A percentile compares a stretch with the other conserved stretches of the same genome.
Conservation (phyloP, 805 yeast species). For the Wickerhamiella australiensis region DNA sequence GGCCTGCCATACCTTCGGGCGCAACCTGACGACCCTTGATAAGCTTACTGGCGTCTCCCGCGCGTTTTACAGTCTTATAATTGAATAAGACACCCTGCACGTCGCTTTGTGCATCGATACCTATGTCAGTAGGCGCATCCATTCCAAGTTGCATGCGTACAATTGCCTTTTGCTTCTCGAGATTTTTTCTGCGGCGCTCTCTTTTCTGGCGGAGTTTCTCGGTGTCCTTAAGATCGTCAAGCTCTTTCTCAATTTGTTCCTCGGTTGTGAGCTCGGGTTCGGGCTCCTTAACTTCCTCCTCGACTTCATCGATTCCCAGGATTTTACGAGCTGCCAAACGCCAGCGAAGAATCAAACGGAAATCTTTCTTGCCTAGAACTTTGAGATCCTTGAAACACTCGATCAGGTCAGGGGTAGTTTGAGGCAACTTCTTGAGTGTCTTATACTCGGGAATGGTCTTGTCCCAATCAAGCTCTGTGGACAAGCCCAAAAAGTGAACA, state of each 20-base stretch:
- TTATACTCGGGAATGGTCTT: conserved; percentile 60
- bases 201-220: conserved; percentile 60
- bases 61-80: conserved; percentile 71
- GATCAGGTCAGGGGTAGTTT: conserved; percentile 64
- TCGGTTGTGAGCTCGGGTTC: conserved; percentile 68
- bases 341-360: conserved; percentile 74
- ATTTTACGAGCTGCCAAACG: conserved; percentile 73
- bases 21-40: conserved; percentile 56
- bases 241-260: conserved; percentile 76
- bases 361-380: conserved; percentile 89
- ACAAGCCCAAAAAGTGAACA: conserved; percentile 64
- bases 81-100: conserved; percentile 70
- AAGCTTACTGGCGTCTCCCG: conserved; percentile 58
- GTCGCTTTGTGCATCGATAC: conserved; percentile 72
- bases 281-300: conserved; percentile 34
- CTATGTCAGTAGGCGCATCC: conserved; percentile 85
- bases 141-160: conserved; percentile 90
- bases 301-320: conserved; percentile 55
- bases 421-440: conserved; percentile 54
- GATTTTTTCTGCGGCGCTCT: conserved; percentile 72
- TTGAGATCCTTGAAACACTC: conserved; percentile 84
- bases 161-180: conserved; percentile 74
- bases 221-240: conserved; percentile 57
- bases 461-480: conserved; percentile 52
- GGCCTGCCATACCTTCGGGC: conserved; percentile 18